Evolutionary conservation across 306 rosid genomes (phyloP).

Genomic region (Pterocarpus macrocarpus): DNA sequence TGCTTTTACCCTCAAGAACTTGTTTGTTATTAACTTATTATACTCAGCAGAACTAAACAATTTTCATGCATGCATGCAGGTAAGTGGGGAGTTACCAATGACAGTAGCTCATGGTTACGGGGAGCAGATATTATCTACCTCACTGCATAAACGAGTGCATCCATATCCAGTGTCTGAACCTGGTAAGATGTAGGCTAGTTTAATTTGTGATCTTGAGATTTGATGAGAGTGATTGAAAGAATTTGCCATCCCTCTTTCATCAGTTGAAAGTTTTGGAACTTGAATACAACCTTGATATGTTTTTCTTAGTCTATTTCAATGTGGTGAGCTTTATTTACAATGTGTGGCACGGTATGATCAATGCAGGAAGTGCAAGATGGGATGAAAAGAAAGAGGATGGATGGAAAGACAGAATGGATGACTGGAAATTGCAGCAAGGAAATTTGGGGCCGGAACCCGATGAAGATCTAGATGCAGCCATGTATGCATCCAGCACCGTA

Average conservation of each 20-base stretch:
- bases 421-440: conserved; percentile 96
- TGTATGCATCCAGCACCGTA: conserved; percentile 47
- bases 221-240: conserved; percentile 10
- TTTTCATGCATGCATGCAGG: conserved; percentile 47
- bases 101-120: conserved; percentile 76
- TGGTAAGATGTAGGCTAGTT: conserved; percentile 49
- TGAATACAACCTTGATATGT: background rate
- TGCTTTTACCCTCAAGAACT: background rate
- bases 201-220: background rate
- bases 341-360: conserved; percentile 20
- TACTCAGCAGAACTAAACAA: background rate
- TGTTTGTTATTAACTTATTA: too few relatives aligned
- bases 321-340: background rate
- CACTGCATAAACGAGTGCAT: conserved; percentile 82
- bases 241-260: too few relatives aligned
- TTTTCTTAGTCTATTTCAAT: background rate
- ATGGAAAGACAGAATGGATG: conserved; percentile 81
- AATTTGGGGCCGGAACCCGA: conserved; percentile 84
- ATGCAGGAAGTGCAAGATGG: conserved; percentile 76
- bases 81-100: conserved; percentile 68
- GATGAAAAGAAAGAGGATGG: conserved; percentile 71
- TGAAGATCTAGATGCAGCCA: conserved; percentile 74
- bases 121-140: conserved; percentile 64
- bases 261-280: background rate
- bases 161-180: conserved; percentile 76